Evolutionary conservation across 2,329 filamentous ascomycete species (phyloP).

Genomic region (Juglanconis juglandina): DNA sequence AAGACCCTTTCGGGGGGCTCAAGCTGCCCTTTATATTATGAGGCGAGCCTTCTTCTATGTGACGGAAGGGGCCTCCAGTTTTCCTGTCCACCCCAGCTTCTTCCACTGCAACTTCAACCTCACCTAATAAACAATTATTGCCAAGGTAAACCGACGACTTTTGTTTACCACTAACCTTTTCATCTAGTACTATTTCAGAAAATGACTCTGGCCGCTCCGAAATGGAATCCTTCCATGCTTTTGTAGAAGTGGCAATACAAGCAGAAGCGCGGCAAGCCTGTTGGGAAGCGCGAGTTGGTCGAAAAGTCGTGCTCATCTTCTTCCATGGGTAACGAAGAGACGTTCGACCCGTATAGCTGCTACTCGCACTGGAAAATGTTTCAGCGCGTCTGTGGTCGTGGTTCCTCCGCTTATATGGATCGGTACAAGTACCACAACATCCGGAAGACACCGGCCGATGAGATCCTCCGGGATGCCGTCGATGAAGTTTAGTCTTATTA

Average conservation of each 20-base stretch:
- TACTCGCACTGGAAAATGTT: not conserved
- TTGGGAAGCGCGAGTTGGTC: not conserved
- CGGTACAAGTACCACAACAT: not conserved
- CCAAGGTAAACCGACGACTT: not conserved
- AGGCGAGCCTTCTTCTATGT: too few relatives aligned
- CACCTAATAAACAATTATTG: too few relatives aligned
- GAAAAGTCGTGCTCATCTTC: not conserved
- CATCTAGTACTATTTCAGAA: not conserved
- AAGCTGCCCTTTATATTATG: too few relatives aligned
- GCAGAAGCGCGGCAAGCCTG: not conserved
- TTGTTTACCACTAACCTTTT: too few relatives aligned
- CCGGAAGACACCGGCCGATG: not conserved
- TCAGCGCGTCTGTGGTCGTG: not conserved
- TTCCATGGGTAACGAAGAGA: not conserved
- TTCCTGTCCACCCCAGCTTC: too few relatives aligned
- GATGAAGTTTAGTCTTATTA: not conserved
- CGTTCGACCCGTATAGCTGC: not conserved
- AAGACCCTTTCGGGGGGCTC: too few relatives aligned
- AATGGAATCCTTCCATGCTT: not conserved
- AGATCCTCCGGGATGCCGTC: not conserved
- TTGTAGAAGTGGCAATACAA: not conserved
- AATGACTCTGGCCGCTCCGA: not conserved
- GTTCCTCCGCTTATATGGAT: not conserved
- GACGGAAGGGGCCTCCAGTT: too few relatives aligned
- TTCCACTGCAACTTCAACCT: too few relatives aligned